Evolutionary conservation across 768 basidiomycete species (phyloP).

Genomic region (Hirschioporus abietinus): DNA sequence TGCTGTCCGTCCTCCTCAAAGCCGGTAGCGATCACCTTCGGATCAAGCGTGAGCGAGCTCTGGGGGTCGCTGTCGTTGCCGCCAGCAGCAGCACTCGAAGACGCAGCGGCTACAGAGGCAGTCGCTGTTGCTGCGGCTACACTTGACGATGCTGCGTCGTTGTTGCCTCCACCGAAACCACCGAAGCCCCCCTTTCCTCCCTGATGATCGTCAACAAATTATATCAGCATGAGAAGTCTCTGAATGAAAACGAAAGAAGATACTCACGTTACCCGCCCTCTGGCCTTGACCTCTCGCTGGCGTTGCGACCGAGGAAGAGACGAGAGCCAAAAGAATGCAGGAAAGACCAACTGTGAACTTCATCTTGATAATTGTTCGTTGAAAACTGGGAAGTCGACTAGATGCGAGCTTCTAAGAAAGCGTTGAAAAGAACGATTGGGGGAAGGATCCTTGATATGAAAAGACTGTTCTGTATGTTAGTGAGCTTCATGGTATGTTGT

Average conservation of each 20-base stretch:
- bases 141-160: slow-evolving; percentile 6
- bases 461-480: slow-evolving; percentile 23
- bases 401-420: slow-evolving; percentile 20
- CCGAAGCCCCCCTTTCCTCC: slow-evolving; percentile 8
- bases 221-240: not conserved
- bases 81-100: slow-evolving; percentile 15
- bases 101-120: slow-evolving; percentile 4
- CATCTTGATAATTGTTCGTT: slow-evolving; percentile 34
- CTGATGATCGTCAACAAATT: not conserved
- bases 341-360: slow-evolving; percentile 41
- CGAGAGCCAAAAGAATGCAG: slow-evolving; percentile 27
- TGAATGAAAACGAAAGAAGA: not conserved
- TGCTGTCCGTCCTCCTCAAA: slow-evolving; percentile 47
- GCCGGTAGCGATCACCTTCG: slow-evolving; percentile 41
- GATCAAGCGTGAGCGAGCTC: slow-evolving; percentile 42
- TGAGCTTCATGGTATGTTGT: slow-evolving; percentile 3
- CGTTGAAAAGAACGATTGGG: slow-evolving; percentile 34
- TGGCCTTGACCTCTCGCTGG: slow-evolving; percentile 7
- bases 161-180: slow-evolving; percentile 13
- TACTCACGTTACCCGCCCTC: slow-evolving; percentile 9
- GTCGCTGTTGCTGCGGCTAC: slow-evolving; percentile 4
- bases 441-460: slow-evolving; percentile 24
- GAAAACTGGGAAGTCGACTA: slow-evolving; percentile 14
- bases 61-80: slow-evolving; percentile 34
- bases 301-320: slow-evolving; percentile 31